These are phyloP conservation scores for Xylaria palmicola DNA, from an alignment of 495 filamentous ascomycete species.

Conservation along the genomic window DNA sequence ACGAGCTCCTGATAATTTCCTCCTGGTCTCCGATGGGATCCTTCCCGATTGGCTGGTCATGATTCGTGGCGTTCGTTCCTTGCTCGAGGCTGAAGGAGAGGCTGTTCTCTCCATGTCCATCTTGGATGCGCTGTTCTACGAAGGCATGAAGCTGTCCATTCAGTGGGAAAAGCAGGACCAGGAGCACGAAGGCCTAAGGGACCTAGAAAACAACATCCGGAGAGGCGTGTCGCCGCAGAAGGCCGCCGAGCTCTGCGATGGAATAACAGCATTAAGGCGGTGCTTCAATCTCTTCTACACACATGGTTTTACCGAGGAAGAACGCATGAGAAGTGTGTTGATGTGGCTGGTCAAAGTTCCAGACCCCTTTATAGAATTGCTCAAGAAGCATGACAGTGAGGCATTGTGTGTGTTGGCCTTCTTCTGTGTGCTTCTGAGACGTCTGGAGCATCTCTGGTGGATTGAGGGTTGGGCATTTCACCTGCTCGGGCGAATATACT, in stretches of 20 bases:
- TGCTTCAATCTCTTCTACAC: constrained; percentile 19
- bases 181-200: constrained; percentile 25
- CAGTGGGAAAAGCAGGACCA: constrained; percentile 14
- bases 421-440: constrained; percentile 38
- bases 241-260: constrained; percentile 14
- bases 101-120: constrained; percentile 21
- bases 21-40: constrained; percentile 38
- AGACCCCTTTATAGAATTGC: constrained; percentile 31
- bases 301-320: constrained; percentile 17
- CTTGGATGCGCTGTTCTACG: constrained; percentile 33
- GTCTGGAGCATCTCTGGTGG: constrained; percentile 44
- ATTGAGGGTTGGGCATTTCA: constrained; percentile 41
- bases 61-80: constrained; percentile 38
- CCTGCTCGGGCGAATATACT: constrained; percentile 36
- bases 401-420: constrained; percentile 41
- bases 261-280: constrained; percentile 22
- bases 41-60: constrained; percentile 43
- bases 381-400: constrained; percentile 34
- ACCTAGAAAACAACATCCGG: constrained; percentile 20
- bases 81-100: constrained; percentile 31
- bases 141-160: constrained; percentile 20
- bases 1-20: constrained; percentile 37
- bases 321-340: constrained; percentile 34
- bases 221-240: constrained; percentile 15
- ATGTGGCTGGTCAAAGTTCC: constrained; percentile 39